A percentile compares a stretch with the other conserved stretches of the same genome.
phyloP scores from a whole-genome alignment of 345 rosid genomes.

The Euphorbia tirucalli region DNA sequence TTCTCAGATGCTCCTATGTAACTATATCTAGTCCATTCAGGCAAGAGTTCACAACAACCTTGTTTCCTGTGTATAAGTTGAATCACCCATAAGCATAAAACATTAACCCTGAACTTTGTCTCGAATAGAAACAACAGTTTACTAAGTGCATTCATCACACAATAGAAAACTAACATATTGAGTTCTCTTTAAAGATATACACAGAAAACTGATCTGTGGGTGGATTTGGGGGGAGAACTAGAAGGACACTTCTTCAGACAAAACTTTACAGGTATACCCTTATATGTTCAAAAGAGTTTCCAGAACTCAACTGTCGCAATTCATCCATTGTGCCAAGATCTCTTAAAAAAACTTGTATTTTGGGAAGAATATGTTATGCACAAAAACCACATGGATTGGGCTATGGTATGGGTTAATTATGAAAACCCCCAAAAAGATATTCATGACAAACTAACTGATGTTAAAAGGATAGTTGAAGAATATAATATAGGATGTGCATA shows the following conservation, averaged over 20 bases:
- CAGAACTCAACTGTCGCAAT: neutral
- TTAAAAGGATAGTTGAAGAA: constrained; percentile 10
- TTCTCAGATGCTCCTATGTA: neutral
- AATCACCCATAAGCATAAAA: neutral
- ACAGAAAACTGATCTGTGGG: neutral
- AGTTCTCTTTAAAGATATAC: neutral
- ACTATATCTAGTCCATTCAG: neutral
- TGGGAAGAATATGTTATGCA: neutral
- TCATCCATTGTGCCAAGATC: neutral
- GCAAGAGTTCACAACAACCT: neutral
- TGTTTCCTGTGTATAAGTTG: neutral
- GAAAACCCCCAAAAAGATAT: neutral
- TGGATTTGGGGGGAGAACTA: neutral
- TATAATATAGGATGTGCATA: constrained; percentile 14
- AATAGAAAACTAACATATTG: neutral
- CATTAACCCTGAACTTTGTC: neutral
- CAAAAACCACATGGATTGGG: neutral
- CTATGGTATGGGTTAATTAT: neutral
- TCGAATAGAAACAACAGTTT: neutral
- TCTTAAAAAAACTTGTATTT: neutral
- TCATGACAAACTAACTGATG: neutral
- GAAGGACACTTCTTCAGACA: neutral
- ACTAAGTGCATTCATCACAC: neutral
- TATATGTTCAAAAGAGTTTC: neutral
- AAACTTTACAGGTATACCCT: neutral